Evolutionary conservation across 805 yeast genomes (phyloP).

Genomic region (Saccharomycopsis malanga): DNA sequence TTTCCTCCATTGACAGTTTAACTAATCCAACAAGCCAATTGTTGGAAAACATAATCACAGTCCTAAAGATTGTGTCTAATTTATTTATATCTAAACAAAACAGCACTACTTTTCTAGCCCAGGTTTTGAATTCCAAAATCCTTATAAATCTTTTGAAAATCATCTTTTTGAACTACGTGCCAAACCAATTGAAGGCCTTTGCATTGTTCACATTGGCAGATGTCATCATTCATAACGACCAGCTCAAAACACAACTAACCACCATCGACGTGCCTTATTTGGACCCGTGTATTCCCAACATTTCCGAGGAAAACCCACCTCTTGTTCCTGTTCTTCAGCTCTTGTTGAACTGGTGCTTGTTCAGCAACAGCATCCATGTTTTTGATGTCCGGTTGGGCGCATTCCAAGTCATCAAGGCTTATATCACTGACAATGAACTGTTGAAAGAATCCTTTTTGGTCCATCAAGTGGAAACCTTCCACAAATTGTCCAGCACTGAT

Average conservation of each 20-base stretch:
- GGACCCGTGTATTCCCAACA: slow-evolving; percentile 52
- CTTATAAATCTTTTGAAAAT: slow-evolving; percentile 60
- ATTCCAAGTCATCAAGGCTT: slow-evolving; percentile 56
- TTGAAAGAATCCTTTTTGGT: slow-evolving; percentile 56
- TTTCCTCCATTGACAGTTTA: neutral
- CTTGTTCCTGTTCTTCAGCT: slow-evolving; percentile 67
- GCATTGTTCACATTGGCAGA: slow-evolving; percentile 75
- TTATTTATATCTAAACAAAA: slow-evolving; percentile 16
- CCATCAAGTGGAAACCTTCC: slow-evolving; percentile 52
- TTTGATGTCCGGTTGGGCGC: slow-evolving; percentile 80
- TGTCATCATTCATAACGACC: slow-evolving; percentile 57
- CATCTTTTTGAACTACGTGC: slow-evolving; percentile 60
- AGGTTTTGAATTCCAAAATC: slow-evolving; percentile 39
- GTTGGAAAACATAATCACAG: slow-evolving; percentile 9
- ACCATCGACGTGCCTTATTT: slow-evolving; percentile 88
- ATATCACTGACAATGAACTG: slow-evolving; percentile 54
- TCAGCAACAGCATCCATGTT: slow-evolving; percentile 71
- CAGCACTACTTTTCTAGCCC: neutral
- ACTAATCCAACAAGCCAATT: slow-evolving; percentile 3
- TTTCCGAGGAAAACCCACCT: slow-evolving; percentile 20
- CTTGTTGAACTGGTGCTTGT: slow-evolving; percentile 74
- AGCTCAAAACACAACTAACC: slow-evolving; percentile 63
- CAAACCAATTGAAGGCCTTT: slow-evolving; percentile 56
- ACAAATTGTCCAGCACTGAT: slow-evolving; percentile 22
- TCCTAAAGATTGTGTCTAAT: slow-evolving; percentile 13